Conservation (phyloP, 176 grass and related monocot species). For the Bonia amplexicaulis region DNA sequence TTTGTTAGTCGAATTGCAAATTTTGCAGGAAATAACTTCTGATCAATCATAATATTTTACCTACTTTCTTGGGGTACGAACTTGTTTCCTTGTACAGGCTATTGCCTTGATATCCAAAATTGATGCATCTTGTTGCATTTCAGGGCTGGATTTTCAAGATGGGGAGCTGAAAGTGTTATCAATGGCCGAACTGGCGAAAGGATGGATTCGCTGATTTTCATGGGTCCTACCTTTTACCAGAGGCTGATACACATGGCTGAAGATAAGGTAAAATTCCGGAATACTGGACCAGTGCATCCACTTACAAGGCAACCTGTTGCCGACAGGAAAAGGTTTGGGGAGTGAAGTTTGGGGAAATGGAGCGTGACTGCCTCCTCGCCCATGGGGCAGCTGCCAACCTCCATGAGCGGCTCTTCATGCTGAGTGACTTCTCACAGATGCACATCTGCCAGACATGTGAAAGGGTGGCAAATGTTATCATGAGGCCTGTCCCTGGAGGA, state of each 20-base stretch:
- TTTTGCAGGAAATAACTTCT: neutral
- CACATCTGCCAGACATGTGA: constrained; percentile 67
- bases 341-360: constrained; percentile 98
- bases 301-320: constrained; percentile 80
- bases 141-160: constrained; percentile 75
- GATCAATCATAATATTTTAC: neutral
- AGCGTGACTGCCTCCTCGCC: constrained; percentile 84
- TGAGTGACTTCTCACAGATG: constrained; percentile 81
- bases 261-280: constrained; percentile 97
- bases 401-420: constrained; percentile 77
- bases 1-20: neutral
- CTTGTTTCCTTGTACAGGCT: neutral
- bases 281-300: constrained; percentile 86
- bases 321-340: constrained; percentile 84
- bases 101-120: neutral
- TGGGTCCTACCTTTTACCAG: constrained; percentile 88
- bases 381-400: constrained; percentile 87
- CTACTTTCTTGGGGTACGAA: neutral
- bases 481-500: constrained; percentile 43
- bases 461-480: constrained; percentile 68
- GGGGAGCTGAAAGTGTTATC: constrained; percentile 70
- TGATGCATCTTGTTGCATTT: constrained; percentile 8
- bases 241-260: constrained; percentile 86
- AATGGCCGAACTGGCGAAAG: constrained; percentile 85
- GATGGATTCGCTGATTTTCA: constrained; percentile 70